Conservation (phyloP, 345 rosid species). For the Ricinus communis region DNA sequence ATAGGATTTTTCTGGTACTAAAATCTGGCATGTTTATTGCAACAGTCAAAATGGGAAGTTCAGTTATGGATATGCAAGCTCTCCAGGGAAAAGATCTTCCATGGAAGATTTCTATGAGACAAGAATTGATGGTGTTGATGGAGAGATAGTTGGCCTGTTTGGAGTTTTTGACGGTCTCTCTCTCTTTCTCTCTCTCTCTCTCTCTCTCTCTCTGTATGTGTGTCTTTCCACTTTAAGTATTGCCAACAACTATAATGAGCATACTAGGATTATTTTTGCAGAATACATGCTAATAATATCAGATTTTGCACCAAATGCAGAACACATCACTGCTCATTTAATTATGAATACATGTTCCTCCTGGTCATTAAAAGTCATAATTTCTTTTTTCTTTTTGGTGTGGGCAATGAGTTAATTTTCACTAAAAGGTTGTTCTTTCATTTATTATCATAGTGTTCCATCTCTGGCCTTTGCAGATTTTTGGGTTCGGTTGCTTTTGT, state of each 20-base stretch:
- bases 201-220: background rate
- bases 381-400: too few species aligned
- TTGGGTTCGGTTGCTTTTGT: background rate
- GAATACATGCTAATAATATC: background rate
- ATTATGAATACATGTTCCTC: background rate
- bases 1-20: constrained; percentile 12
- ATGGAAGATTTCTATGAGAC: constrained; percentile 99
- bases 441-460: background rate
- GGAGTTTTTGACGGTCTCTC: constrained; percentile 95
- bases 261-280: background rate
- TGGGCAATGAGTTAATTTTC: background rate
- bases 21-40: constrained; percentile 17
- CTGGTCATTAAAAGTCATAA: background rate
- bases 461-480: background rate
- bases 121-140: constrained; percentile 86
- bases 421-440: too few species aligned
- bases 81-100: constrained; percentile 91
- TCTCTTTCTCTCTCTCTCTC: constrained; percentile 19
- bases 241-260: background rate
- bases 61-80: constrained; percentile 99
- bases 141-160: constrained; percentile 93
- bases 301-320: background rate
- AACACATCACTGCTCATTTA: background rate
- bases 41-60: constrained; percentile 89
- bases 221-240: background rate